Conservation (phyloP, 2,329 filamentous ascomycete species). For the Simplicillium aogashimaense region DNA sequence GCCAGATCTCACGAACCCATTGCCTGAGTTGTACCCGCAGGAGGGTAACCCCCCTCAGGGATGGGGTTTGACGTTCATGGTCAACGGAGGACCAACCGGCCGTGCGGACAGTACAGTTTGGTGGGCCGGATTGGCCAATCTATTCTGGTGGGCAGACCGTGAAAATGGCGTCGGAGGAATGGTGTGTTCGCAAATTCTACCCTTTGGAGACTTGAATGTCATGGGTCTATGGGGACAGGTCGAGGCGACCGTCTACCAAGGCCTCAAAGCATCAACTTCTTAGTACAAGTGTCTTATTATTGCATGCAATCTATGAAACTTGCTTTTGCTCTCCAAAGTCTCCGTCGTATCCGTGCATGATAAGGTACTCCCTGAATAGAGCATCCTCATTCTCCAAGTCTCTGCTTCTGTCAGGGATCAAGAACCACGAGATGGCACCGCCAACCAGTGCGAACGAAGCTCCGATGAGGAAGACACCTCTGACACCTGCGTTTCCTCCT, state of each 20-base stretch:
- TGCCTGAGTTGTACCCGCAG: conserved; percentile 39
- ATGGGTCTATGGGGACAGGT: conserved; percentile 27
- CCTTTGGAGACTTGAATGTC: conserved; percentile 34
- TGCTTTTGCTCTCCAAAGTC: background rate
- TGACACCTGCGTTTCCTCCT: conserved; percentile 12
- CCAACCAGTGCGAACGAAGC: conserved; percentile 15
- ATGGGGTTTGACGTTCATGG: conserved; percentile 52
- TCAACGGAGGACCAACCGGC: conserved; percentile 40
- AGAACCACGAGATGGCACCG: conserved; percentile 13
- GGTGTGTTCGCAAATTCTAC: conserved; percentile 38
- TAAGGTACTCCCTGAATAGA: conserved; percentile 5
- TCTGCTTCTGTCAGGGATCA: conserved; percentile 13
- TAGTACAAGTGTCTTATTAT: too few relatives aligned
- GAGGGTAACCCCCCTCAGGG: conserved; percentile 43
- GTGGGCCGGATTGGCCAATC: conserved; percentile 52
- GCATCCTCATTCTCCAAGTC: conserved; percentile 12
- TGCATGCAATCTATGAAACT: too few relatives aligned
- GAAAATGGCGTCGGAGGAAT: conserved; percentile 48
- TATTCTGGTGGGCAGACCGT: conserved; percentile 54
- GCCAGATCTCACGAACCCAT: conserved; percentile 33
- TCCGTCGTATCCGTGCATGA: background rate
- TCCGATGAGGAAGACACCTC: conserved; percentile 16
- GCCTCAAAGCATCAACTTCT: conserved; percentile 1
- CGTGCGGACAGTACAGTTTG: conserved; percentile 37
- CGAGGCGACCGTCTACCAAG: conserved; percentile 27